Evolutionary conservation across 2,329 filamentous ascomycete species (phyloP).

Genomic region (Dryadomyces quercivorus): DNA sequence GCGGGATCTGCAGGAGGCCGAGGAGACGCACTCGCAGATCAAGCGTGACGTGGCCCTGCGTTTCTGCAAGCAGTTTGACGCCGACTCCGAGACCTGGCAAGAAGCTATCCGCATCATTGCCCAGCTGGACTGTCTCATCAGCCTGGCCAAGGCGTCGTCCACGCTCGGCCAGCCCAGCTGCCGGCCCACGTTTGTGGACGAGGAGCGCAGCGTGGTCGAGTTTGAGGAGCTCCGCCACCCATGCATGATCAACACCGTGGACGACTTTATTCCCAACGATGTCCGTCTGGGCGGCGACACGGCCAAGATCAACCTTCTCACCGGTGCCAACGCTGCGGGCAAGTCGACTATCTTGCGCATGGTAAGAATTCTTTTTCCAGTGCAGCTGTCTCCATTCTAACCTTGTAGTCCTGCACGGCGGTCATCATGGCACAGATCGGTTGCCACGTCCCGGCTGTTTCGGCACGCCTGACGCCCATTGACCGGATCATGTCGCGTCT

Average conservation of each 20-base stretch:
- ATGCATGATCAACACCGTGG: slow-evolving; percentile 80
- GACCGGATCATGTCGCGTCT: slow-evolving; percentile 98
- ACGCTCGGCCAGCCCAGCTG: slow-evolving; percentile 79
- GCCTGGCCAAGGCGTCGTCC: slow-evolving; percentile 77
- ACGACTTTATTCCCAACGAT: slow-evolving; percentile 95
- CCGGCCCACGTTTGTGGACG: slow-evolving; percentile 75
- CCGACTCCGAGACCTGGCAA: slow-evolving; percentile 76
- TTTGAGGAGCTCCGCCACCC: slow-evolving; percentile 89
- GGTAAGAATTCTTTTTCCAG: slow-evolving; percentile 37
- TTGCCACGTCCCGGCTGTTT: slow-evolving; percentile 76
- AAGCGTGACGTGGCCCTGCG: slow-evolving; percentile 73
- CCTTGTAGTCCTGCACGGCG: slow-evolving; percentile 67
- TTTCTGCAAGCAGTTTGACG: slow-evolving; percentile 80
- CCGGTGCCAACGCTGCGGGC: slow-evolving; percentile 91
- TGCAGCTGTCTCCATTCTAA: slow-evolving; percentile 13
- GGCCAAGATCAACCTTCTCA: slow-evolving; percentile 80
- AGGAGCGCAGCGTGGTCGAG: slow-evolving; percentile 76
- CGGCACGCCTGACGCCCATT: slow-evolving; percentile 74
- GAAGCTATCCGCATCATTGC: slow-evolving; percentile 80
- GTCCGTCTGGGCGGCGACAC: slow-evolving; percentile 70
- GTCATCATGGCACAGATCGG: slow-evolving; percentile 97
- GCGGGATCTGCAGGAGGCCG: slow-evolving; percentile 79
- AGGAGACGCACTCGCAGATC: slow-evolving; percentile 86
- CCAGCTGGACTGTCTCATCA: slow-evolving; percentile 90
- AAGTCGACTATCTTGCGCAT: slow-evolving; percentile 95